phyloP scores from a whole-genome alignment of 352 stramenopile species.

The Phytophthora pini region DNA sequence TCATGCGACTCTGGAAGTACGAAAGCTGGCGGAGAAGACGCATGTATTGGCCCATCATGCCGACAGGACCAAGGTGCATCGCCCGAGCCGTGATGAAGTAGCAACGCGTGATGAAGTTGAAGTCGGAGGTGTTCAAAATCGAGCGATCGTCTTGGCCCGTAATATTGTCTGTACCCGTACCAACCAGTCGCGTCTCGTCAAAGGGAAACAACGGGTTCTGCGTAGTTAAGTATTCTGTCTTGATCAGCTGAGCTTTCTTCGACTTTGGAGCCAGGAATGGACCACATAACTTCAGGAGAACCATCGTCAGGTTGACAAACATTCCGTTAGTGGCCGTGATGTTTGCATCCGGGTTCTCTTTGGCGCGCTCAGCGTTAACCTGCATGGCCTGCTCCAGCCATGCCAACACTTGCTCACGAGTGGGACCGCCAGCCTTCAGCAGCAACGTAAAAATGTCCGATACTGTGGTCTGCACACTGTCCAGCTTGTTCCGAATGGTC shows the following conservation, averaged over 20 bases:
- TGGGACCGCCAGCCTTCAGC: slow-evolving; percentile 61
- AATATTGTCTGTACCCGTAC: slow-evolving; percentile 15
- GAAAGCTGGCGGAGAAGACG: slow-evolving; percentile 90
- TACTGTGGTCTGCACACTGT: slow-evolving; percentile 65
- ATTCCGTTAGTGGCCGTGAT: slow-evolving; percentile 75
- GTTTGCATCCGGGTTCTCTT: slow-evolving; percentile 80
- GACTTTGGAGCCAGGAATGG: slow-evolving; percentile 82
- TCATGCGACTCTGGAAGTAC: slow-evolving; percentile 89
- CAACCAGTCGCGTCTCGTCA: slow-evolving; percentile 68
- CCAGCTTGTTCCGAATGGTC: slow-evolving; percentile 69
- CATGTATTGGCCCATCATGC: slow-evolving; percentile 84
- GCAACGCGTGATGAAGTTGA: slow-evolving; percentile 97
- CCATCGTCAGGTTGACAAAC: slow-evolving; percentile 83
- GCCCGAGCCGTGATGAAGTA: slow-evolving; percentile 96
- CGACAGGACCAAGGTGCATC: slow-evolving; percentile 93
- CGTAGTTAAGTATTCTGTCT: slow-evolving; percentile 54
- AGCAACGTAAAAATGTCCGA: slow-evolving; percentile 75
- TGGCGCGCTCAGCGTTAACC: slow-evolving; percentile 76
- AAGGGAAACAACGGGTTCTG: slow-evolving; percentile 69
- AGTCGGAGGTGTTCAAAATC: slow-evolving; percentile 51
- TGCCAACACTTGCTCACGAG: slow-evolving; percentile 66
- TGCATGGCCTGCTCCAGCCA: slow-evolving; percentile 83
- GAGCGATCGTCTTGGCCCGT: slow-evolving; percentile 35
- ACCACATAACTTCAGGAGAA: slow-evolving; percentile 80
- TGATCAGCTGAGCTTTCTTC: slow-evolving; percentile 81